Base-by-base conservation (phyloP, 306 rosid genomes). In the Vigna unguiculata region DNA sequence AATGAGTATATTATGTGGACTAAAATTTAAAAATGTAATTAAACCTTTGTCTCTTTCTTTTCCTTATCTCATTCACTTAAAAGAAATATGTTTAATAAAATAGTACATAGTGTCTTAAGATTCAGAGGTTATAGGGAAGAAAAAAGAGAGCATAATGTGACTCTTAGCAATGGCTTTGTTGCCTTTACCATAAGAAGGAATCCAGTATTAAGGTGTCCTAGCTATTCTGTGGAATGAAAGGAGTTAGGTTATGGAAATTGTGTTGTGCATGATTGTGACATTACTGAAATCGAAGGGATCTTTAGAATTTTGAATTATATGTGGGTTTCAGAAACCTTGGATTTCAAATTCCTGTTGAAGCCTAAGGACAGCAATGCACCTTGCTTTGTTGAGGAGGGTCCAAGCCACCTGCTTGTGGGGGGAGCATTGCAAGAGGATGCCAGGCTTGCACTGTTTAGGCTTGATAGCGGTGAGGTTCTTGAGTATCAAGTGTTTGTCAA, bases 291-390 rank as follows among this genome's bases (percentile, higher is more conserved):
- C 55, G 43, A 58, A 71, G 57, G 41, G 24, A 58, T 62, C 61
- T 71, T 25, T 76, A 6, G 11, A 61, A 17, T n/a, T 72, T 16
- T 83, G 59, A 72, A 22, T 8, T 43, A 51, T 87, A 72, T 54
- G 40, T 65, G 76, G 82, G 68, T 79, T 74, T 71, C 86, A 95
- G 99, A 95, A 86, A 88, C 96, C 36, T 82, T 95, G 85, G 99
- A 92, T 75, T 95, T 95, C 93, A 95, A 95, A 84, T 95, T 95
- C 81, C 83, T 95, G 24, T 81, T 95, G 93, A 95, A 86, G 90
- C 91, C 97, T 32, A 92, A 82, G 89, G 14, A 89, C 86, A 77
- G 70, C 81, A 88, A 81, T 68, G 75, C 83, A 7, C 91, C 95
- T 46, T 91, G 90, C 82, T 89, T 89, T 69, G 85, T 95, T 5